phyloP scores from a whole-genome alignment of 768 basidiomycete genomes.

The Mycena olivaceomarginata region DNA sequence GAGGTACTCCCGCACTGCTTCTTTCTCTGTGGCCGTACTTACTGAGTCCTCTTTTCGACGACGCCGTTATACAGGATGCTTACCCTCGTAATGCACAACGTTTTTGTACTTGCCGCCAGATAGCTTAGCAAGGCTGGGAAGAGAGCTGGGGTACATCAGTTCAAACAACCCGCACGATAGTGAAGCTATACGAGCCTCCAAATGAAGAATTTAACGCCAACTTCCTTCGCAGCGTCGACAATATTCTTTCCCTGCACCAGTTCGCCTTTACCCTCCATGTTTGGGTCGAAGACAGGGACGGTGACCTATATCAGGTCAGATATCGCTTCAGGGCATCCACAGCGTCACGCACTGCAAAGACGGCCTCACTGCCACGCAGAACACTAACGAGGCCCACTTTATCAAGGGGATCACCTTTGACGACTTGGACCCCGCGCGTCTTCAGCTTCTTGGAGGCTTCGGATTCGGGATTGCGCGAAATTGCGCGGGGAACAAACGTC shows the following conservation, averaged over 20 bases:
- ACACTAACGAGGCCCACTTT: constrained; percentile 8
- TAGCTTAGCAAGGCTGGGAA: constrained; percentile 1
- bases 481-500: constrained; percentile 24
- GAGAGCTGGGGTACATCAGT: constrained; percentile 5
- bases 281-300: not conserved
- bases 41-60: no score
- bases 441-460: constrained; percentile 10
- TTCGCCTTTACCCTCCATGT: constrained; percentile 10
- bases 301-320: constrained; percentile 6
- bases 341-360: constrained; percentile 14
- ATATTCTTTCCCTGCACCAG: constrained; percentile 11
- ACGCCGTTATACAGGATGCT: no score
- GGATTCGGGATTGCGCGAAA: constrained; percentile 20
- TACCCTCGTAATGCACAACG: constrained; percentile 2
- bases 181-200: not conserved
- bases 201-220: constrained; percentile 25
- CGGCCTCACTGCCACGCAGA: constrained; percentile 22
- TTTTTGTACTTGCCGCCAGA: constrained; percentile 30
- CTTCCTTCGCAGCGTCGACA: constrained; percentile 16
- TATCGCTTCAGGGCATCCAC: not conserved
- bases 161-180: not conserved
- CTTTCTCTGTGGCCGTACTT: constrained; percentile 15
- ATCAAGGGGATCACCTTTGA: constrained; percentile 20
- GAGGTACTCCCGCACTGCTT: constrained; percentile 17
- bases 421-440: constrained; percentile 16